Evolutionary conservation across 352 stramenopile species (phyloP), one percentile per base, ranked within the genome.

Genomic region (Lagenidium giganteum): DNA sequence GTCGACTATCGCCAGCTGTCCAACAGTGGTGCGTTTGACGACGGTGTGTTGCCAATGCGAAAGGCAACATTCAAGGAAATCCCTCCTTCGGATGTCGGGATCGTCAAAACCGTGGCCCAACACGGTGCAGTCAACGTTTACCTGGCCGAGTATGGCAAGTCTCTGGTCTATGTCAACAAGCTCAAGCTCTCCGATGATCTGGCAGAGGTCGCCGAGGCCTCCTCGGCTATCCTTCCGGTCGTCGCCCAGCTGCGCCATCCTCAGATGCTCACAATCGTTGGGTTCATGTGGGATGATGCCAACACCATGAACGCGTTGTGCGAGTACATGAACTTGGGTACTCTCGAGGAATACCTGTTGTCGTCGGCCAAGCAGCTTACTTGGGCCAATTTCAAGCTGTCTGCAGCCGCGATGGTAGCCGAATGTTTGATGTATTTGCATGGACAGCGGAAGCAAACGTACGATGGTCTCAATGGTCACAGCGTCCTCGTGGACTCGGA

Each of bases 371-470:
- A 47, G 4, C 43, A 68, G 11, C 58, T 88, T 2, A 83, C 74
- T 30, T 93, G 80, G 80, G 54, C 59, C 18, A 83, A 83, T 30
- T 87, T 87, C 51, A 89, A 90, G 61, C 70, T 86, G 40, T 80
- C 83, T 47, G 71, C 79, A 14, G 77, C 77, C 17, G 50, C 68
- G 20, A 61, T 90, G 32, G 66, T 93, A 22, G 68, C 77, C 1
- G 66, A 61, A 22, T 74, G 66, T 4, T 62, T 93, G 24, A 84
- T 87, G 74, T 87, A 90, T 32, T 34, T 93, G 20, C 77, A 93
- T 61, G 74, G 57, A 14, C 69, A 88, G 44, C 69, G 83, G 55
- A 71, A 67, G 48, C 54, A 83, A 18, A 76, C 74, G 18, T 89
- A 90, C 62, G 75, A 86, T 28, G 75, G 67, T 21, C 60, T 90